Conservation (phyloP, 1,284 basidiomycete genomes). For the Apiotrichum brassicae region DNA sequence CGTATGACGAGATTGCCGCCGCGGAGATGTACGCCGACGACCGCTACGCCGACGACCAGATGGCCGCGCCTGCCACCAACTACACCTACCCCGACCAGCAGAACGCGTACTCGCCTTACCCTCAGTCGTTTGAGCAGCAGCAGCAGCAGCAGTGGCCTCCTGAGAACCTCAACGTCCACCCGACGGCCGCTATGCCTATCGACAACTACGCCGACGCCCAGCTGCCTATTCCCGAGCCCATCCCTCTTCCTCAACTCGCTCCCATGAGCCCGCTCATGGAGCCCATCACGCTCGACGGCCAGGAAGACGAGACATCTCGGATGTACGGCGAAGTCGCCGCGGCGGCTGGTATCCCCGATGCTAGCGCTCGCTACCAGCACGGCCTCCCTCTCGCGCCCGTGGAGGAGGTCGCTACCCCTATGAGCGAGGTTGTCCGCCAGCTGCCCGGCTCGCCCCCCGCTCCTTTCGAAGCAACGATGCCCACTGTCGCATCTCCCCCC, state of each 20-base stretch:
- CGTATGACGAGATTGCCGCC: slow-evolving; percentile 29
- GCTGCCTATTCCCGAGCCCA: slow-evolving; percentile 4
- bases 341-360: slow-evolving; percentile 29
- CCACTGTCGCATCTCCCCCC: background rate
- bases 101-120: too few species aligned
- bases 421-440: slow-evolving; percentile 3
- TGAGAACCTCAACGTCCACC: background rate
- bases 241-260: slow-evolving; percentile 27
- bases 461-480: slow-evolving; percentile 1
- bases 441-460: slow-evolving; percentile 1
- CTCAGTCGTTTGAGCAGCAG: background rate
- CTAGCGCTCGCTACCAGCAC: slow-evolving; percentile 37
- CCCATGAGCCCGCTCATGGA: slow-evolving; percentile 35
- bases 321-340: slow-evolving; percentile 40
- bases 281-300: background rate
- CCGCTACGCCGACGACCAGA: slow-evolving; percentile 19
- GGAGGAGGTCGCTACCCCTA: slow-evolving; percentile 34
- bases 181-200: background rate
- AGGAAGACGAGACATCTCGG: slow-evolving; percentile 24
- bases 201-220: background rate
- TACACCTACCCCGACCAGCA: background rate
- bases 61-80: background rate
- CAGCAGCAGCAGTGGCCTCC: background rate
- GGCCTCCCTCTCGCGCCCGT: slow-evolving; percentile 42
- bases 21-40: slow-evolving; percentile 27